Percentiles rank a stretch among this genome's conserved stretches.
Conservation (phyloP, 2,329 filamentous ascomycete genomes). For the Penicillium griseofulvum region DNA sequence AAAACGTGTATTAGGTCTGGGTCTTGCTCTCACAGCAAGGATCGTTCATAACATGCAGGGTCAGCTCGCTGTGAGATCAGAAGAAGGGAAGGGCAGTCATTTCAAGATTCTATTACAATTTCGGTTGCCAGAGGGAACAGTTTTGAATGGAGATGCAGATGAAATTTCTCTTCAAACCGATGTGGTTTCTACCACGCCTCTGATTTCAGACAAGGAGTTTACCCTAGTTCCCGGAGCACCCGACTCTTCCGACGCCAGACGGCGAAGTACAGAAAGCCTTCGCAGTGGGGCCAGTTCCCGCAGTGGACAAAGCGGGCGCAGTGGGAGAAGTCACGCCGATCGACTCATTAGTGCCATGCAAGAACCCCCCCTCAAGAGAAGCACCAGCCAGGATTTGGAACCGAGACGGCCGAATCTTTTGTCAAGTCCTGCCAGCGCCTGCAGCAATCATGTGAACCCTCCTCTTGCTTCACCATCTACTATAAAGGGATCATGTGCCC, state of each 20-base stretch:
- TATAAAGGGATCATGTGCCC: neutral
- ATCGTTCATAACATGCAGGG: constrained; percentile 89
- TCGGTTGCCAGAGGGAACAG: constrained; percentile 50
- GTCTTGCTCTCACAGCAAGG: constrained; percentile 82
- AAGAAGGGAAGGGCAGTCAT: constrained; percentile 75
- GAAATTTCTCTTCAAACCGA: neutral
- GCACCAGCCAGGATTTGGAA: constrained; percentile 15
- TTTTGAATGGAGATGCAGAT: neutral
- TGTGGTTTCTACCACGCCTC: constrained; percentile 9
- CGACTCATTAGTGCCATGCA: constrained; percentile 44
- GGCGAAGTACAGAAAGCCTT: constrained; percentile 28
- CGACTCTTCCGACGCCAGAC: constrained; percentile 14
- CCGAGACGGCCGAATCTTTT: neutral
- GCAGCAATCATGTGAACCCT: neutral
- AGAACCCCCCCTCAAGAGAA: constrained; percentile 25
- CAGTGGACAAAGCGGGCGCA: constrained; percentile 11
- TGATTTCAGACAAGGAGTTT: constrained; percentile 36
- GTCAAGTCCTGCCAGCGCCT: constrained; percentile 9
- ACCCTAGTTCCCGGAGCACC: constrained; percentile 34
- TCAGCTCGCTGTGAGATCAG: constrained; percentile 78
- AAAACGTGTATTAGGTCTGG: constrained; percentile 66
- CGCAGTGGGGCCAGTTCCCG: constrained; percentile 34
- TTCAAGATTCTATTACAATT: constrained; percentile 81
- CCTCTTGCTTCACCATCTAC: constrained; percentile 4
- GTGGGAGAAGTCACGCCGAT: constrained; percentile 40